Base-by-base conservation (phyloP, 306 rosid species). In the Erythrophleum fordii region DNA sequence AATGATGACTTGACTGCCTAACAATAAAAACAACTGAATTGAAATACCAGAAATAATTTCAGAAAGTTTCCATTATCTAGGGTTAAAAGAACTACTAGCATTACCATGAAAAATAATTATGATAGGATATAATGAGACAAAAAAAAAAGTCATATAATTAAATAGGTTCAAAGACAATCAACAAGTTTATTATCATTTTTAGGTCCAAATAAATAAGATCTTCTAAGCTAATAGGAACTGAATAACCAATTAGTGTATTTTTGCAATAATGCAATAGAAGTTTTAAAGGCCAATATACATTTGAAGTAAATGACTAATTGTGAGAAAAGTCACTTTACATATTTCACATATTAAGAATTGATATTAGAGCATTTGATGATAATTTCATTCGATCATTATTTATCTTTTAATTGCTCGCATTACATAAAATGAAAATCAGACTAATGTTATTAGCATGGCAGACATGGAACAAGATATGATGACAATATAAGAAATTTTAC, bases 21-120 rank as follows among this genome's bases (percentile, higher is more conserved):
- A 95, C 90, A 95, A 93, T 86, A 93, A 93, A 95, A 93, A 93
- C 90, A 96, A 97, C 98, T 93, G 98, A 96, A 92, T 94, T 95
- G 97, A 96, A 96, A 93, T 86, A 87, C 87, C 91, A 89, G 87
- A 90, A 87, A 93, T 92, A 89, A 85, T 73, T 89, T 95, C 97
- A 95, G 97, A 91, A 82, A 83, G 72, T 85, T 85, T 82, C 94
- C 93, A 85, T 81, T 49, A 79, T 56, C 91, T 83, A 81, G 35
- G 58, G 65, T 60, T 42, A n/a, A 76, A 76, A 75, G 37, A 48
- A 60, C 56, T 68, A 83, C 22, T 79, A 67, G 60, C 41, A 82
- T 73, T 37, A 34, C 59, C 37, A 18, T 51, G 65, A 65, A 83
- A n/a, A 79, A 39, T 68, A 83, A 34, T 53, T 48, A 45, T 23